These are phyloP conservation scores for Solanum medicagineum DNA, from an alignment of 257 asterid genomes.

Conservation along the genomic window DNA sequence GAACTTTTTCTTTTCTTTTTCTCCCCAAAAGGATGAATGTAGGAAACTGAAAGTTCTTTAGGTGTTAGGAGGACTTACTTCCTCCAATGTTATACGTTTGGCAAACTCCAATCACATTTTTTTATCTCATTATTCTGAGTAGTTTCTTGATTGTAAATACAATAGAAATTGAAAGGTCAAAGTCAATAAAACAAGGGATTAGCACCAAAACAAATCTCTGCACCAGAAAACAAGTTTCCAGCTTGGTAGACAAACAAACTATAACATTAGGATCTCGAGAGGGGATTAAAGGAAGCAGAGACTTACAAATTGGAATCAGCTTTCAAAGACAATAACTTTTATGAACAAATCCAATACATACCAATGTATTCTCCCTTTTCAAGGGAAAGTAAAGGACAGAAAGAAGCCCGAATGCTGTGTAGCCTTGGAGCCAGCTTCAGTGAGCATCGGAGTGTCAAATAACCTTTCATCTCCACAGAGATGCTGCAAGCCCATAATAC, in stretches of 20 bases:
- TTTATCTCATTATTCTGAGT: background rate
- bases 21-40: background rate
- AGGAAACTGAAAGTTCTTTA: background rate
- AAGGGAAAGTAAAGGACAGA: constrained; percentile 97
- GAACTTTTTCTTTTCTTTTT: background rate
- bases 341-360: constrained; percentile 1
- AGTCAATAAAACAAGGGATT: background rate
- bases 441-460: constrained; percentile 79
- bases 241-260: background rate
- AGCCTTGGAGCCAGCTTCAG: constrained; percentile 75
- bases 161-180: background rate
- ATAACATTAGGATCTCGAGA: background rate
- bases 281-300: background rate
- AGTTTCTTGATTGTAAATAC: background rate
- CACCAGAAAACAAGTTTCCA: background rate
- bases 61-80: background rate
- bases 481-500: constrained; percentile 35
- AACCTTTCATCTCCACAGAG: constrained; percentile 80
- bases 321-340: background rate
- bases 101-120: background rate
- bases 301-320: background rate
- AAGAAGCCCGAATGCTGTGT: constrained; percentile 87
- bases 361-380: constrained; percentile 98
- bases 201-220: background rate
- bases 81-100: background rate